Evolutionary conservation across 495 filamentous ascomycete genomes (phyloP), one percentile per base, ranked within the genome.

Genomic region (Aspergillus taichungensis): DNA sequence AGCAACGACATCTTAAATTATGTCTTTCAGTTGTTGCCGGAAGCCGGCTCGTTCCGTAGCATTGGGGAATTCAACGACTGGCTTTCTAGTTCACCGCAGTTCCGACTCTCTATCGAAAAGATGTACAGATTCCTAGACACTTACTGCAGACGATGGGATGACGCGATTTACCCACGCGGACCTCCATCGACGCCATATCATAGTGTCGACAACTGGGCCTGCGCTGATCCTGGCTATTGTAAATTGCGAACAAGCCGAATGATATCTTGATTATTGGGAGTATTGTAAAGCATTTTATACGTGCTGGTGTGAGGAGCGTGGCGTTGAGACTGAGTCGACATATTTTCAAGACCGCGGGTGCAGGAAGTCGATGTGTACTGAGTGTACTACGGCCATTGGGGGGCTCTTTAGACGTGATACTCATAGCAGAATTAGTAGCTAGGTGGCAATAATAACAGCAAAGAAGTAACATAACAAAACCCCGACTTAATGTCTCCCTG

Each of bases 261-360:
- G 61, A 64, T 69, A 65, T 49, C 63, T 63, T 13, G 62, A 63
- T 35, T 71, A 71, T 50, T 71, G 66, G 67, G 69, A 70, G 46
- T 67, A 69, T 46, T 71, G 64, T 38, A 69, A 68, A 38, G 53
- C 64, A 37, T 41, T 44, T 8, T 67, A 59, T 42, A 69, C 63
- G 5, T 58, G 37, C 28, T 48, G 24, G 40, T 57, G 50, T 38
- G 53, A 55, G 32, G 32, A 54, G 54, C 29, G 37, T 66, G 61
- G 63, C 56, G 56, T 13, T 45, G 36, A 6, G 43, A 59, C 6
- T 66, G 42, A 35, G 55, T 68, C 18, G 56, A 60, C 31, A 54
- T 42, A 8, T 61, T 63, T 52, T 32, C 61, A 14, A 8, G 41
- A 6, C 62, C 60, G 37, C 43, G 43, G 18, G 8, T 33, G 18